Base-by-base conservation (phyloP, 1,284 basidiomycete genomes). In the Irpex rosettiformis region DNA sequence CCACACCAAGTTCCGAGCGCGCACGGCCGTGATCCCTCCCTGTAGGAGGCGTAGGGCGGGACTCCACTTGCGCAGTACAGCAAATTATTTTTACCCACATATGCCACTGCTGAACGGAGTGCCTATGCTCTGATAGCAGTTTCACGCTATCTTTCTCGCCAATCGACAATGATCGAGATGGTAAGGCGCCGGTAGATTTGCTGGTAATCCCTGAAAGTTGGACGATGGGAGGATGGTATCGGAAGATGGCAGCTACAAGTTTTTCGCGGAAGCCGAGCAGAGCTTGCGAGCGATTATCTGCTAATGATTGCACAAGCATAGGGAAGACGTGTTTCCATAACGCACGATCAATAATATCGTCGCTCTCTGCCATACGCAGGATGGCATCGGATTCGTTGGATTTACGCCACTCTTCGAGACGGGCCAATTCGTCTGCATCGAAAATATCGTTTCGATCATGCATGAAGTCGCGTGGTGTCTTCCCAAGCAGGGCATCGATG, bases 11-110 rank as follows among this genome's bases (percentile, higher is more conserved):
- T 62, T 91, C 90, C 8, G 89, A 91, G 4, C 86, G 83, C 3
- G 81, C 85, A n/a, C 89, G 82, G 21, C 79, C 76, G 66, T 92
- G 90, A 54, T 91, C 89, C 52, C 87, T 80, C 13, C 16, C 48
- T 25, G 83, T 81, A 11, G 82, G 72, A 1, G 81, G 80, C 58
- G 82, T 73, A 3, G 78, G 25, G 30, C 85, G 80, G 28, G 80
- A 74, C 56, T 94, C 90, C 1, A 89, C 79, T 0, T 84, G 78
- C 2, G 91, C 88, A 0, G 91, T 94, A 16, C 89, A 84, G 65
- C 91, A 94, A 4, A 96, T 78, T 8, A 91, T 80, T 61, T 91
- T 89, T 52, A 94, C 80, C 87, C 93, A 96, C 27, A 88, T 78
- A 61, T 91, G 84, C 95, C 94, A 98, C 70, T 96, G 93, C 52